Conservation (phyloP, 805 yeast genomes). For the Kurtzmaniella cleridarum region DNA sequence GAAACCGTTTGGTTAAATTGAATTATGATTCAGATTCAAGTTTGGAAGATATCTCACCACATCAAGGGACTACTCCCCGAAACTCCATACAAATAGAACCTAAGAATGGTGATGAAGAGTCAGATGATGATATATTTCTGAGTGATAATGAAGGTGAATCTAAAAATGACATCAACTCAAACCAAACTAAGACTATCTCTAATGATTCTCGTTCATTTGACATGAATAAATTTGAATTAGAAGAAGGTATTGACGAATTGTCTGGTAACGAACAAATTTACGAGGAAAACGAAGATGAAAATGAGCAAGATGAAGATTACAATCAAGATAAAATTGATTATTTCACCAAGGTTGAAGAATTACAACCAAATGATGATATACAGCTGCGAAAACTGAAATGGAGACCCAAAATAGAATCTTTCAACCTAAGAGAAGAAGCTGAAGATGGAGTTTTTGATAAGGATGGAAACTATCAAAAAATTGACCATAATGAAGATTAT, state of each 20-base stretch:
- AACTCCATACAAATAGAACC: conserved; percentile 5
- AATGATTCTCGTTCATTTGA: conserved; percentile 10
- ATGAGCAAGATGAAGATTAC: conserved; percentile 9
- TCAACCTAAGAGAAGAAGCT: conserved; percentile 52
- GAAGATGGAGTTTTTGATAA: conserved; percentile 57
- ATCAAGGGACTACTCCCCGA: conserved; percentile 1
- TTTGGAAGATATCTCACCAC: conserved; percentile 4
- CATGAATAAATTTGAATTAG: conserved; percentile 20
- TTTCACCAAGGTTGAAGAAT: conserved; percentile 23
- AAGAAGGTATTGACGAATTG: conserved; percentile 13
- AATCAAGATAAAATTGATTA: conserved; percentile 13
- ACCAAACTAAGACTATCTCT: conserved; percentile 4
- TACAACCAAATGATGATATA: conserved; percentile 4
- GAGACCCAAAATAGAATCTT: conserved; percentile 53
- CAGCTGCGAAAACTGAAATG: conserved; percentile 11
- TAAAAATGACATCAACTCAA: conserved; percentile 9
- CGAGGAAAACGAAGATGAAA: conserved; percentile 11
- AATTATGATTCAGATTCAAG: conserved; percentile 24
- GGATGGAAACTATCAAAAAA: conserved; percentile 51
- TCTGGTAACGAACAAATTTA: conserved; percentile 15
- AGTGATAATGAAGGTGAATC: conserved; percentile 18
- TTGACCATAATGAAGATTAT: conserved; percentile 17
- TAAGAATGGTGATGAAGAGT: conserved; percentile 6
- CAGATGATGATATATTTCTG: conserved; percentile 42
- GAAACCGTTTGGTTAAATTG: conserved; percentile 10